Evolutionary conservation across 2,329 filamentous ascomycete species (phyloP).

Genomic region (Xylaria sp.): DNA sequence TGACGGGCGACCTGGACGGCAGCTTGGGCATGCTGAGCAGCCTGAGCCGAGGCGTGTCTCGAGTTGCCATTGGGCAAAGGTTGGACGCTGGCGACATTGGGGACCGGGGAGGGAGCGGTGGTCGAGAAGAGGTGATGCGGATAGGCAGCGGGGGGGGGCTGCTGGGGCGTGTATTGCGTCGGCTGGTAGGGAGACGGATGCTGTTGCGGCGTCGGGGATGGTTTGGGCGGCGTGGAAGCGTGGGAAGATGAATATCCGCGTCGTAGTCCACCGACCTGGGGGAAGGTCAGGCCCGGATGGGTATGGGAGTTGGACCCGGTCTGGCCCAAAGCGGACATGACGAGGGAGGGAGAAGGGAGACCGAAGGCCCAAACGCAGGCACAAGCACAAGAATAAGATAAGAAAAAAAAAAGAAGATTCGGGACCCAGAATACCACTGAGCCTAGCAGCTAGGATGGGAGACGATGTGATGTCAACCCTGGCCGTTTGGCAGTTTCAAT

Average conservation of each 20-base stretch:
- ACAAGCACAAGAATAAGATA: conserved; percentile 20
- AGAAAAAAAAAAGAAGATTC: conserved; percentile 23
- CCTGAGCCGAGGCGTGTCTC: conserved; percentile 48
- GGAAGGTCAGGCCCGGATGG: conserved; percentile 57
- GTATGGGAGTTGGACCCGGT: conserved; percentile 49
- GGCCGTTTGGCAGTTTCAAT: conserved; percentile 34
- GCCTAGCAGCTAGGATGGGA: conserved; percentile 30
- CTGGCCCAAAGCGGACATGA: conserved; percentile 54
- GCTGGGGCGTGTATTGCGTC: conserved; percentile 57
- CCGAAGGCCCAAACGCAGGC: conserved; percentile 7
- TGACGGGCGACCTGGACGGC: conserved; percentile 36
- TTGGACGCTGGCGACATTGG: conserved; percentile 51
- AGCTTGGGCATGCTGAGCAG: conserved; percentile 47
- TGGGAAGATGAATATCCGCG: conserved; percentile 53
- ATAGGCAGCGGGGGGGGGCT: conserved; percentile 51
- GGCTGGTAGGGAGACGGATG: conserved; percentile 59
- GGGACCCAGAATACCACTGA: conserved; percentile 29
- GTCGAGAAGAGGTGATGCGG: conserved; percentile 57
- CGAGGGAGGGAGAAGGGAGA: conserved; percentile 23
- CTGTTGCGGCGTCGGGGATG: conserved; percentile 56
- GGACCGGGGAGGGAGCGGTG: conserved; percentile 49
- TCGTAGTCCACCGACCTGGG: conserved; percentile 52
- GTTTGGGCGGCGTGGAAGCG: conserved; percentile 56
- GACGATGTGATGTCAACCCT: conserved; percentile 38
- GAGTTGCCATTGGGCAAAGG: conserved; percentile 54